A percentile compares a stretch with the other conserved stretches of the same genome.
Conservation (phyloP, 2,329 filamentous ascomycete species). For the Claviceps africana region DNA sequence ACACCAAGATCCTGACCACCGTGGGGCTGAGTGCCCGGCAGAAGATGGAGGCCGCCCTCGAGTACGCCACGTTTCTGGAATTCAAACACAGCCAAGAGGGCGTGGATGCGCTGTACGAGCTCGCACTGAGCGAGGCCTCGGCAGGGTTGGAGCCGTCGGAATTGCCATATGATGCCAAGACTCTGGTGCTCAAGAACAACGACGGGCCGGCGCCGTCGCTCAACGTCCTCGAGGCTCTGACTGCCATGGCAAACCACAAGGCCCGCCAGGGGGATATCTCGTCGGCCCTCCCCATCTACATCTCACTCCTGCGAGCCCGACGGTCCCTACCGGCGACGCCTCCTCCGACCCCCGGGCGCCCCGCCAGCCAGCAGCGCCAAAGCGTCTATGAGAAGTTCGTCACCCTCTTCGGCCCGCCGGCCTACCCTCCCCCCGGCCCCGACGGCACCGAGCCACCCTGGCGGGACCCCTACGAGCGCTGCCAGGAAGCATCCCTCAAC, state of each 20-base stretch:
- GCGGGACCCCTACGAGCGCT: conserved; percentile 51
- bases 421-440: conserved; percentile 56
- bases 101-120: conserved; percentile 58
- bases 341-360: conserved; percentile 10
- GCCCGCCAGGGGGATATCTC: conserved; percentile 54
- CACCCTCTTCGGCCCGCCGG: conserved; percentile 28
- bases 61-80: conserved; percentile 74
- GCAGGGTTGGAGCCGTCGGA: conserved; percentile 31
- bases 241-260: conserved; percentile 63
- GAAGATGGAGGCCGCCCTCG: conserved; percentile 65
- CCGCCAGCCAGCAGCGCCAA: conserved; percentile 6
- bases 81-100: conserved; percentile 54
- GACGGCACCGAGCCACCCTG: conserved; percentile 55
- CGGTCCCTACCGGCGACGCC: conserved; percentile 38
- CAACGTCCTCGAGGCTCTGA: conserved; percentile 64
- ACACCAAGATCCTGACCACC: conserved; percentile 69
- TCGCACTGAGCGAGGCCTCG: conserved; percentile 63
- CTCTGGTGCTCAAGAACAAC: conserved; percentile 47
- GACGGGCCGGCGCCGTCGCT: conserved; percentile 41
- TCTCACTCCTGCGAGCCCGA: conserved; percentile 70
- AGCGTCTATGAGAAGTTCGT: conserved; percentile 11
- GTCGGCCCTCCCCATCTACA: conserved; percentile 65
- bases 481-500: conserved; percentile 75
- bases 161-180: conserved; percentile 41
- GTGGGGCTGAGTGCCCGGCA: conserved; percentile 67